These are phyloP conservation scores for Naganishia randhawae DNA, from an alignment of 768 basidiomycete species.

Conservation along the genomic window DNA sequence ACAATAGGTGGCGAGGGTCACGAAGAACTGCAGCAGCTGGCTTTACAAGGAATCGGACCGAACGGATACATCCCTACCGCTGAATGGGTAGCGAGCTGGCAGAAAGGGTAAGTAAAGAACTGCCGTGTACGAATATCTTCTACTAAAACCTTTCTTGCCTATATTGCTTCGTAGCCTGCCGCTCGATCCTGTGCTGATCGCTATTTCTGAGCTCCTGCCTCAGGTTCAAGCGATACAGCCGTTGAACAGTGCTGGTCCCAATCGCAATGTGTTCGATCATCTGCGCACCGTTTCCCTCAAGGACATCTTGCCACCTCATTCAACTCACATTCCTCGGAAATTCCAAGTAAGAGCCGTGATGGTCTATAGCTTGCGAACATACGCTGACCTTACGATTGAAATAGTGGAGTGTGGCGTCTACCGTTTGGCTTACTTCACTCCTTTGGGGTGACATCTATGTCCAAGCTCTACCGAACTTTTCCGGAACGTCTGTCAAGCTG, in stretches of 20 bases:
- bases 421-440: conserved; percentile 85
- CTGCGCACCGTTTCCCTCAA: conserved; percentile 66
- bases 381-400: conserved; percentile 22
- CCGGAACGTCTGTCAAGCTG: conserved; percentile 77
- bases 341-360: conserved; percentile 62
- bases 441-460: conserved; percentile 97
- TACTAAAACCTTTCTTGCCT: neutral
- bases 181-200: conserved; percentile 76
- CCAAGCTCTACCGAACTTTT: conserved; percentile 85
- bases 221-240: conserved; percentile 77
- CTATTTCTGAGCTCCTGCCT: conserved; percentile 82
- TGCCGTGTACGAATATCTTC: neutral
- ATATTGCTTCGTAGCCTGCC: conserved; percentile 63
- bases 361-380: neutral
- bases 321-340: conserved; percentile 63
- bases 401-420: conserved; percentile 90
- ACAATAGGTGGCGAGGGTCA: conserved; percentile 7
- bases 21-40: conserved; percentile 61
- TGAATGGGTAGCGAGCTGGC: conserved; percentile 95
- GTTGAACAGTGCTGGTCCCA: conserved; percentile 62
- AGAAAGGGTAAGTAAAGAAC: conserved; percentile 68
- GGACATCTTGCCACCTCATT: conserved; percentile 69
- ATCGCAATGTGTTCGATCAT: conserved; percentile 69
- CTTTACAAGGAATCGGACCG: conserved; percentile 69
- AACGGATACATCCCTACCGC: conserved; percentile 94